phyloP scores from a whole-genome alignment of 139 green algal species.

The Chlorella sp. region DNA sequence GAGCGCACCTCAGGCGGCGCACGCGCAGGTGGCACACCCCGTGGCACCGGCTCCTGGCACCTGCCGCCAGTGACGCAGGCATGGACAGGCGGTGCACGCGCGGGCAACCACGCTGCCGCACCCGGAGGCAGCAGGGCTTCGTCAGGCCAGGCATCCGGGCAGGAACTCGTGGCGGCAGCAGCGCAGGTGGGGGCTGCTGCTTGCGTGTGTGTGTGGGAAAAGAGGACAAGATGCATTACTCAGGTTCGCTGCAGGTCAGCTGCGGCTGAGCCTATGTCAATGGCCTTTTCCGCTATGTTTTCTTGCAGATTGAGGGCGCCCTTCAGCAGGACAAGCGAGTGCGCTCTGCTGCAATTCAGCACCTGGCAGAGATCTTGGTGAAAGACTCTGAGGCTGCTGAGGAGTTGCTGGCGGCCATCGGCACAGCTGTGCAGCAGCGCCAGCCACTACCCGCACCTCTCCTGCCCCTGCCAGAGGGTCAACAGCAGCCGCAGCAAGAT shows the following conservation, averaged over 20 bases:
- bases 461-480: too few relatives aligned
- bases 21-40: too few relatives aligned
- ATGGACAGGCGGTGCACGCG: too few relatives aligned
- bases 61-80: not conserved
- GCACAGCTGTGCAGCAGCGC: not conserved
- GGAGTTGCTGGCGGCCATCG: slow-evolving; percentile 11
- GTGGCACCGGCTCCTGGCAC: not conserved
- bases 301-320: not conserved
- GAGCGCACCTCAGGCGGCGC: not conserved
- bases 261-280: too few relatives aligned
- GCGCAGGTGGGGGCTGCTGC: not conserved
- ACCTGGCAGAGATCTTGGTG: not conserved
- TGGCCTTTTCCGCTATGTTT: too few relatives aligned
- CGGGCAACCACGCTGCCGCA: too few relatives aligned
- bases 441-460: too few relatives aligned
- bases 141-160: not conserved
- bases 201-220: not conserved
- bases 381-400: not conserved
- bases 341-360: not conserved
- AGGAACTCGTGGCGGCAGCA: not conserved
- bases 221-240: too few relatives aligned
- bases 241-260: too few relatives aligned
- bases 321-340: not conserved
- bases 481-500: not conserved
- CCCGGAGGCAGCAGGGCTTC: not conserved